These are phyloP conservation scores for Sphaerobolus stellatus DNA, from an alignment of 1,284 basidiomycete genomes.

Conservation along the genomic window DNA sequence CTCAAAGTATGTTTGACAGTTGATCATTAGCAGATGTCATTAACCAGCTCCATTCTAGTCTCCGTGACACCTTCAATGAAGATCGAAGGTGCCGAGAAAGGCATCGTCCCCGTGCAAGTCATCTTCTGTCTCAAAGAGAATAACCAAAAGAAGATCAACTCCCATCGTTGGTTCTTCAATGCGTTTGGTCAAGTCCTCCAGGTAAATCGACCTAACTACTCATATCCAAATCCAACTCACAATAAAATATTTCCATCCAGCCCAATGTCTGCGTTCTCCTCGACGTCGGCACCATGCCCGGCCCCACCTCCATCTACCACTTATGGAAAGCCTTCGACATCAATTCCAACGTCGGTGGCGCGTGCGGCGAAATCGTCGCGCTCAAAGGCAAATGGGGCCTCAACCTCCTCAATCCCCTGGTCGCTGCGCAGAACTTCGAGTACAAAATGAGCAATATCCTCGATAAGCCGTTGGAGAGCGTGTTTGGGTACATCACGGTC, in stretches of 20 bases:
- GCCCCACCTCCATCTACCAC: conserved; percentile 88
- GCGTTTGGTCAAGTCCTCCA: conserved; percentile 71
- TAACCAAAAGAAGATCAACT: conserved; percentile 93
- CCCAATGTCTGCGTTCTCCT: conserved; percentile 93
- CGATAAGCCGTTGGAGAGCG: conserved; percentile 83
- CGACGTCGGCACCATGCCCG: conserved; percentile 93
- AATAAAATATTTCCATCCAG: conserved; percentile 32
- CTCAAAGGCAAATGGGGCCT: conserved; percentile 80
- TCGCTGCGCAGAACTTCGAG: conserved; percentile 93
- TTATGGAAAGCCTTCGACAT: conserved; percentile 97
- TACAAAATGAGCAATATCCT: conserved; percentile 96
- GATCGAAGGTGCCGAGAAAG: conserved; percentile 79
- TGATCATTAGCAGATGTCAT: not conserved
- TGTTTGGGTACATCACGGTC: conserved; percentile 93
- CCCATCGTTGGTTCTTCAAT: conserved; percentile 93
- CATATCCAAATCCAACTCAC: not conserved
- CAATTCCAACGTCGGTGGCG: conserved; percentile 93
- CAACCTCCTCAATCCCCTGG: conserved; percentile 81
- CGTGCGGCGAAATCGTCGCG: conserved; percentile 96
- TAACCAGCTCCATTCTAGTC: conserved; percentile 45
- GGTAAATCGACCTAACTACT: not conserved
- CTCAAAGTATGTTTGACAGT: conserved; percentile 61
- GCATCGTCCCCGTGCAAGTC: conserved; percentile 85
- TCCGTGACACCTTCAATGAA: conserved; percentile 79
- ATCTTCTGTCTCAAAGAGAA: conserved; percentile 95